Conservation (phyloP, 1,139 yeast genomes). For the Sugiyamaella neomexicana region DNA sequence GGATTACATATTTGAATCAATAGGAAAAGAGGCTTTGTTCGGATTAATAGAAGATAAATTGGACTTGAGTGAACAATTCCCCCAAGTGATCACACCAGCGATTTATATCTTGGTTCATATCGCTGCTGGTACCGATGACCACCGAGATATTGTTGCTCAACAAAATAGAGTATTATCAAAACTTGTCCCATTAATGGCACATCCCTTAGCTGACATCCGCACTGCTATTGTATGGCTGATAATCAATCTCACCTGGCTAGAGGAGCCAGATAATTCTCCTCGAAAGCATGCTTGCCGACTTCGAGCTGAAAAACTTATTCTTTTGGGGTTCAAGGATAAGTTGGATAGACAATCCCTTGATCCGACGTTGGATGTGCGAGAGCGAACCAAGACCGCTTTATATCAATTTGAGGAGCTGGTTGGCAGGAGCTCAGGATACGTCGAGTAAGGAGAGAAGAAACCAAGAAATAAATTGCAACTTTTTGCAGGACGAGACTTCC, state of each 20-base stretch:
- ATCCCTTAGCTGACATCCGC: conserved; percentile 47
- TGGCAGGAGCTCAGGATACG: conserved; percentile 10
- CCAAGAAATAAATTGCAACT: too few relatives aligned
- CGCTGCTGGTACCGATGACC: conserved; percentile 54
- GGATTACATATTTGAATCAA: conserved; percentile 43
- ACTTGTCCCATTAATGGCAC: conserved; percentile 40
- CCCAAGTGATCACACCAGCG: conserved; percentile 46
- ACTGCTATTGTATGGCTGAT: conserved; percentile 60
- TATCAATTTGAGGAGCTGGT: conserved; percentile 37
- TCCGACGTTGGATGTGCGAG: conserved; percentile 48
- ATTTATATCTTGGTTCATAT: conserved; percentile 58
- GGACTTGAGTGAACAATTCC: conserved; percentile 21
- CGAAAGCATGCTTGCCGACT: conserved; percentile 28
- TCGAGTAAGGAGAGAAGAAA: not conserved
- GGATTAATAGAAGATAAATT: conserved; percentile 33
- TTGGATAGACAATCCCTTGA: conserved; percentile 39
- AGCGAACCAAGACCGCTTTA: conserved; percentile 51
- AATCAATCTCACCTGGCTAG: conserved; percentile 57
- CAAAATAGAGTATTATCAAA: conserved; percentile 46
- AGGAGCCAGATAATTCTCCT: conserved; percentile 34
- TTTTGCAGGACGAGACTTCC: not conserved
- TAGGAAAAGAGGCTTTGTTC: conserved; percentile 39
- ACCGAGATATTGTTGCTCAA: conserved; percentile 48
- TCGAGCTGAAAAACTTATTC: conserved; percentile 36
- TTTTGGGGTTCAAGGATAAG: conserved; percentile 45